phyloP scores from a whole-genome alignment of 306 rosid species.

The Pueraria montana region DNA sequence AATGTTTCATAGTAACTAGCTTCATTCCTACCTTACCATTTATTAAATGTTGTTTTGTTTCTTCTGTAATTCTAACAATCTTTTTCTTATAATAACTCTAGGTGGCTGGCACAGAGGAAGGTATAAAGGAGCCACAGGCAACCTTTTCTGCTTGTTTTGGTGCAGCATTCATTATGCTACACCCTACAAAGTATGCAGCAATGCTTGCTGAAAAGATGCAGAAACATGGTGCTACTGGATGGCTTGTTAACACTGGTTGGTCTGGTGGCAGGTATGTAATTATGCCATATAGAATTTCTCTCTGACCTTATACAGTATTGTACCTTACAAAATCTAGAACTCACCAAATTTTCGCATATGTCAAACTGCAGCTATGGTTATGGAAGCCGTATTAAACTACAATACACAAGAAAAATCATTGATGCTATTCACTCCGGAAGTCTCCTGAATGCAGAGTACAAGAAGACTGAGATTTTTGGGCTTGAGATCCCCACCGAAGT shows the following conservation, averaged over 20 bases:
- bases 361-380: slow-evolving; percentile 72
- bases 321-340: neutral
- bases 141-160: slow-evolving; percentile 98
- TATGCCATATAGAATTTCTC: neutral
- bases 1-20: slow-evolving; percentile 40
- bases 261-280: slow-evolving; percentile 79
- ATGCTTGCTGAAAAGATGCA: slow-evolving; percentile 96
- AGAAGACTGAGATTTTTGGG: slow-evolving; percentile 78
- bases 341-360: neutral
- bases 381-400: slow-evolving; percentile 80
- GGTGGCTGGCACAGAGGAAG: slow-evolving; percentile 98
- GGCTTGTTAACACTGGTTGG: slow-evolving; percentile 99
- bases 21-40: neutral
- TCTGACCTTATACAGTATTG: neutral
- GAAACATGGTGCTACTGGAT: slow-evolving; percentile 85
- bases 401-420: slow-evolving; percentile 83
- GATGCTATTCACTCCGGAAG: slow-evolving; percentile 88
- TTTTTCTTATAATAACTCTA: slow-evolving; percentile 22
- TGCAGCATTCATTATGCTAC: slow-evolving; percentile 93
- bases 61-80: neutral
- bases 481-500: slow-evolving; percentile 78
- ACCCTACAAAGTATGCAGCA: slow-evolving; percentile 91
- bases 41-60: slow-evolving; percentile 1
- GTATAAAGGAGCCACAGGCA: slow-evolving; percentile 93
- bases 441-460: slow-evolving; percentile 68